phyloP scores from a whole-genome alignment of 257 asterid genomes.

The Penstemon davidsonii region DNA sequence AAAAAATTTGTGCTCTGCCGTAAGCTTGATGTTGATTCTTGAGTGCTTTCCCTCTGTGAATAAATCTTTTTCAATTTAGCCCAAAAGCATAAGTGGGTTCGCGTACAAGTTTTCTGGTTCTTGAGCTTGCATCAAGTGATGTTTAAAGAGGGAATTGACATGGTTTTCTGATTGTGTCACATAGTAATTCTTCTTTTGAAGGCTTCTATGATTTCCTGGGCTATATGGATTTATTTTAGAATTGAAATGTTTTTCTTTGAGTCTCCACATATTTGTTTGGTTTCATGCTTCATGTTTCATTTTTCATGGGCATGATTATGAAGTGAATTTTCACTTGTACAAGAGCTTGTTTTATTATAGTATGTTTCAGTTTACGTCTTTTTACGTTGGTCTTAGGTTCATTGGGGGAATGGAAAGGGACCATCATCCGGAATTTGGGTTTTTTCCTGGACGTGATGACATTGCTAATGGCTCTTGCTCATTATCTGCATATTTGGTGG shows the following conservation, averaged over 20 bases:
- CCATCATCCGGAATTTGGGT: constrained; percentile 73
- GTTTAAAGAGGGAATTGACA: constrained; percentile 1
- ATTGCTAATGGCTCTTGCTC: constrained; percentile 82
- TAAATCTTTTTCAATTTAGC: constrained; percentile 9
- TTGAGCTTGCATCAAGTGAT: constrained; percentile 14
- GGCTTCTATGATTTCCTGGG: not conserved
- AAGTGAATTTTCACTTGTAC: not conserved
- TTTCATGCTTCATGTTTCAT: not conserved
- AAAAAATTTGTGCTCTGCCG: not conserved
- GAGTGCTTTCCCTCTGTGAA: not conserved
- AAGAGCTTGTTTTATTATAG: not conserved
- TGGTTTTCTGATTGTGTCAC: not conserved
- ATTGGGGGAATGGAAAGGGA: constrained; percentile 86
- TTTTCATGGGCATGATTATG: constrained; percentile 15
- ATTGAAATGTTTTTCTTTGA: not conserved
- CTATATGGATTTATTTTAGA: not conserved
- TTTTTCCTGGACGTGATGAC: constrained; percentile 94
- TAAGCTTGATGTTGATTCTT: too few species aligned
- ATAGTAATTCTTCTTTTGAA: not conserved
- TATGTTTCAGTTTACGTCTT: not conserved
- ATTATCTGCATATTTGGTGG: constrained; percentile 94
- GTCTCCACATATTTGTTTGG: not conserved
- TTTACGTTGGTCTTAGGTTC: constrained; percentile 51
- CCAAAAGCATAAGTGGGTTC: too few species aligned
- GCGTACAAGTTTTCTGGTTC: constrained; percentile 6